Base-by-base conservation (phyloP, 805 yeast species). In the Saturnispora bothae region DNA sequence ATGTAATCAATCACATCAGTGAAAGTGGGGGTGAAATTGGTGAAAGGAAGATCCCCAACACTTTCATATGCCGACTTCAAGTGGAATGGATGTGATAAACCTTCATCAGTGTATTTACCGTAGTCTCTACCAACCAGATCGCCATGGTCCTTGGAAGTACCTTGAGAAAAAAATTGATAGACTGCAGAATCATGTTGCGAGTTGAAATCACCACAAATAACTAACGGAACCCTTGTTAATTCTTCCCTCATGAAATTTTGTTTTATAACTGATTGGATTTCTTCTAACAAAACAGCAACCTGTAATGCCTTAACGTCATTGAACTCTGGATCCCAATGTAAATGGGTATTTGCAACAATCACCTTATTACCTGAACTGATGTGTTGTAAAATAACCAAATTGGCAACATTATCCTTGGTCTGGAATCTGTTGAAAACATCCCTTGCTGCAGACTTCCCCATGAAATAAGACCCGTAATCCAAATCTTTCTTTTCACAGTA, bases 311-410 rank as follows among this genome's bases (percentile, higher is more conserved):
- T 92, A 40, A 92, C 99, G 61, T 92, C 99, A 56, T 84, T 84
- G 54, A 78, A 83, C 35, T 83, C 84, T 4, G 98, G 98, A 64
- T 92, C 96, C 97, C 98, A 92, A 59, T 89, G 96, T 57, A 92
- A 73, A 68, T 92, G 99, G 0, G 97, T 89, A 52, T 86, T 89
- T 3, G 83, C 86, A 27, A 85, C 66, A 48, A 83, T 68, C 28
- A 89, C 61, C 45, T 71, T 71, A 54, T 79, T 82, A 14, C 88
- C 85, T 5, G 88, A 73, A 39, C 69, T 71, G 25, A 66, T 57
- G 52, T 83, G 92, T 54, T 83, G 85, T 47, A 92, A 70, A 40
- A 78, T 72, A 13, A 82, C 65, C 34, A 85, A 73, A 36, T 83
- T 65, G 6, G 96, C 97, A 52, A 92, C 76, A 52, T 92, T 85